A percentile compares a stretch with the other conserved stretches of the same genome.
Conservation (phyloP, 768 basidiomycete species). For the Harrya chromipes region DNA sequence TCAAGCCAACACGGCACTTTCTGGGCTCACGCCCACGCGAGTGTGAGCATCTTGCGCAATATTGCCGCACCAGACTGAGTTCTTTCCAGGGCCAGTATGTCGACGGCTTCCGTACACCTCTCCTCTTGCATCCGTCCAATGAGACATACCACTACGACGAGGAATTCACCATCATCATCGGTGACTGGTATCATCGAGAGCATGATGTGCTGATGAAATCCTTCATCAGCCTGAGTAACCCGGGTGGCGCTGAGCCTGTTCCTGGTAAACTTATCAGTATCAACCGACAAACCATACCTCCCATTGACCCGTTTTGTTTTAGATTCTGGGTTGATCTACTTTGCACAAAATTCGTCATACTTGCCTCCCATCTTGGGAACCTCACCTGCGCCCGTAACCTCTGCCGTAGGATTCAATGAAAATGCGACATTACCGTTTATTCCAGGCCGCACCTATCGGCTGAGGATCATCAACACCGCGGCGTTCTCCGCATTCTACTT, state of each 20-base stretch:
- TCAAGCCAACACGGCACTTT: conserved; percentile 78
- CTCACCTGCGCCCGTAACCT: conserved; percentile 43
- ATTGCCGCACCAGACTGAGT: neutral
- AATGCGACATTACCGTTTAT: conserved; percentile 80
- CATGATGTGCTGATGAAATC: conserved; percentile 57
- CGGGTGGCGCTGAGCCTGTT: conserved; percentile 83
- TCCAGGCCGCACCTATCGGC: conserved; percentile 86
- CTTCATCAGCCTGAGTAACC: conserved; percentile 73
- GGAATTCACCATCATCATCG: conserved; percentile 81
- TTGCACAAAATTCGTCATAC: conserved; percentile 71
- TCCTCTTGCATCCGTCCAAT: conserved; percentile 67
- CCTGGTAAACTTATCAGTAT: conserved; percentile 50
- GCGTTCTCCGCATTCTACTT: conserved; percentile 77
- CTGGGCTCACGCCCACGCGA: conserved; percentile 75
- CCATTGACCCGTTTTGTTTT: neutral
- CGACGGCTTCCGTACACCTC: conserved; percentile 87
- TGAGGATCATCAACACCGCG: conserved; percentile 83
- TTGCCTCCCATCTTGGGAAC: conserved; percentile 55
- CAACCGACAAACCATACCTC: neutral
- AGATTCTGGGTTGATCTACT: conserved; percentile 85
- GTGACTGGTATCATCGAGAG: conserved; percentile 91
- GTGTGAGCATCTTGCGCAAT: conserved; percentile 15
- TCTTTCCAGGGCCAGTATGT: conserved; percentile 75
- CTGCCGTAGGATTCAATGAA: conserved; percentile 78
- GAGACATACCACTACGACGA: conserved; percentile 80